Evolutionary conservation across 805 yeast genomes (phyloP), one percentile per base, ranked within the genome.

Genomic region (Lachancea dasiensis): DNA sequence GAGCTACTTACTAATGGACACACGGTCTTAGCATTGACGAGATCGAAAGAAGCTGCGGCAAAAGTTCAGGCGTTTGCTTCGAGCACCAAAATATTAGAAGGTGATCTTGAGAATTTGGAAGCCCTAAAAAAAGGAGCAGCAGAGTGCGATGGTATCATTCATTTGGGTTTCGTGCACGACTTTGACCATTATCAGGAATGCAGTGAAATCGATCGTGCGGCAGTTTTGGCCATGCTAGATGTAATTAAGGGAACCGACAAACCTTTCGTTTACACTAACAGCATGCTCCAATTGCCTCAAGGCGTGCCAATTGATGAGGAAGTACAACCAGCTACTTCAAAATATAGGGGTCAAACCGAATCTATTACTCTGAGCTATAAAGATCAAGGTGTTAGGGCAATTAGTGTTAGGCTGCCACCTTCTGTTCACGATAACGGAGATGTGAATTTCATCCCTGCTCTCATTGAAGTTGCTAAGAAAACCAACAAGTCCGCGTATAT

Each of bases 141-240:
- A 6, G 50, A 49, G 31, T 36, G 58, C 6, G 72, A 68, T 38
- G 70, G 59, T 6, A 60, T 61, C 10, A 33, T 64, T n/a, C 70
- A 66, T 38, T 40, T 63, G 27, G 72, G 60, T 1, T 66, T 58
- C 43, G 43, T 50, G 19, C 63, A 61, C 40, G 64, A 64, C 34
- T 61, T 56, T 36, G 15, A 40, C 3, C 44, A 54, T 9, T 47
- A 40, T 25, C 46, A 31, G 2, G 32, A 48, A n/a, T 27, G 51
- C 18, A 36, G 44, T 25, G 38, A 39, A 17, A 31, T 48, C 29
- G 69, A 65, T 27, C 38, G 31, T n/a, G 40, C 26, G 4, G 68
- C 66, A 1, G 35, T 55, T n/a, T 33, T 40, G 10, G 50, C 62
- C 9, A 47, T 65, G 41, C 35, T 45, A 23, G 56, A 56, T 3